A percentile compares a stretch with the other conserved stretches of the same genome.
Evolutionary conservation across 2,329 filamentous ascomycete genomes (phyloP).

Genomic region (Ceratocystis diversiconidia): DNA sequence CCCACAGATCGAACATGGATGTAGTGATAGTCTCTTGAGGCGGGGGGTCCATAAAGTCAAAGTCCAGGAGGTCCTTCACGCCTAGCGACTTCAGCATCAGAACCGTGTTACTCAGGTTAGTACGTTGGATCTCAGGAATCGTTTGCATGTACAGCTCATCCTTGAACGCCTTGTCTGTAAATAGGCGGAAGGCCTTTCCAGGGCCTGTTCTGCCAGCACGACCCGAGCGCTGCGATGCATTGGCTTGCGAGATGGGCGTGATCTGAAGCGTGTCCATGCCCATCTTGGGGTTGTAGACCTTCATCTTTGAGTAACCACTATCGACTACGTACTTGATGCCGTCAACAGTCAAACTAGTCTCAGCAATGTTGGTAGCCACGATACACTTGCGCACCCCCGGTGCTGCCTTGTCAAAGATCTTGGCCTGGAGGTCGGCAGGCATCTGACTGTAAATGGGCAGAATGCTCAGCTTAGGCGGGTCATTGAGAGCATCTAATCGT

Average conservation of each 20-base stretch:
- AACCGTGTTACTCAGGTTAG: conserved; percentile 89
- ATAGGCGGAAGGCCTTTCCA: conserved; percentile 87
- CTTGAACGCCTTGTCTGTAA: conserved; percentile 85
- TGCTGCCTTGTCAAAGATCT: conserved; percentile 86
- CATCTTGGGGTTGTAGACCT: conserved; percentile 98
- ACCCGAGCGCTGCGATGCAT: conserved; percentile 82
- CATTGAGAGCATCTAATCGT: conserved; percentile 73
- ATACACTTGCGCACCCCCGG: conserved; percentile 93
- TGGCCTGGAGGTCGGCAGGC: conserved; percentile 93
- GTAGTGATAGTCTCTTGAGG: conserved; percentile 97
- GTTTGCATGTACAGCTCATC: conserved; percentile 95
- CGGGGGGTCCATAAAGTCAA: conserved; percentile 98
- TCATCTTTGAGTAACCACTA: conserved; percentile 88
- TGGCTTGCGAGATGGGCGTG: conserved; percentile 93
- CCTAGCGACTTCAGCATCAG: conserved; percentile 87
- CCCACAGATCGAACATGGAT: conserved; percentile 94
- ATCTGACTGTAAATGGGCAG: conserved; percentile 98
- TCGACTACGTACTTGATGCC: conserved; percentile 99
- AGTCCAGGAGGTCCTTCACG: conserved; percentile 85
- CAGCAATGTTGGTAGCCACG: conserved; percentile 95
- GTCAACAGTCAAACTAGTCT: conserved; percentile 94
- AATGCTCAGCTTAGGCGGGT: conserved; percentile 87
- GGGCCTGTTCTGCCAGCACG: conserved; percentile 89
- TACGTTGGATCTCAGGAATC: conserved; percentile 94
- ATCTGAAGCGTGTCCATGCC: conserved; percentile 98